Evolutionary conservation across 2,329 filamentous ascomycete species (phyloP), one percentile per base, ranked within the genome.

Genomic region (Beauveria varroae): DNA sequence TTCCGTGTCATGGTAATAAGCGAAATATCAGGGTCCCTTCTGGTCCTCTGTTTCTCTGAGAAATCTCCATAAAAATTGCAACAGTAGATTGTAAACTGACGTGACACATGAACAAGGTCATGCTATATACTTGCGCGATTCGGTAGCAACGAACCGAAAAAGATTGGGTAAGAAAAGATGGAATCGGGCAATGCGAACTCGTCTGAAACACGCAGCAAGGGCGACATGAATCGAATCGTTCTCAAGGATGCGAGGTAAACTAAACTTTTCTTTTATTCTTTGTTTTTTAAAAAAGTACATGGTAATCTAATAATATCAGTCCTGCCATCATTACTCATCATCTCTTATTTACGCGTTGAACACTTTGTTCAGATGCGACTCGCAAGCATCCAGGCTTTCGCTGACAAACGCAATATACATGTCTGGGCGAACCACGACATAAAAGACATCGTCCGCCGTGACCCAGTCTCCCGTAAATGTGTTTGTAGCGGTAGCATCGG

Each of bases 361-460:
- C 14, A 60, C 50, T 8, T 40, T 40, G 22, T n/a, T 34, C 1
- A 60, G 20, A 5, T 60, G 51, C 7, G 50, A 24, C 26, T 60
- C 50, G n/a, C 58, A 60, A 16, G 51, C 51, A 5, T 30, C 30
- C 1, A 60, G 16, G 22, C 52, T 52, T 18, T 60, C 41, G 18
- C 58, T 55, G 16, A 60, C 58, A 41, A 55, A 60, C 1, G 58
- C 74, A 62, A 76, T 70, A 55, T 77, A 77, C 74, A 76, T 74
- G 62, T 77, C 74, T 16, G 74, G 74, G 14, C 74, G 68, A 22
- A 77, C 71, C 3, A 77, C 69, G 3, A 75, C 72, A 4, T 66
- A 64, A 46, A 69, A 72, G 4, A 64, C 52, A 41, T 73, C 71
- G 3, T 65, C 66, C 1, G 64, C 37, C 2, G 57, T 20, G 3